Evolutionary conservation across 805 yeast species (phyloP), one percentile per base, ranked within the genome.

Genomic region (Sporopachydermia lactativora): DNA sequence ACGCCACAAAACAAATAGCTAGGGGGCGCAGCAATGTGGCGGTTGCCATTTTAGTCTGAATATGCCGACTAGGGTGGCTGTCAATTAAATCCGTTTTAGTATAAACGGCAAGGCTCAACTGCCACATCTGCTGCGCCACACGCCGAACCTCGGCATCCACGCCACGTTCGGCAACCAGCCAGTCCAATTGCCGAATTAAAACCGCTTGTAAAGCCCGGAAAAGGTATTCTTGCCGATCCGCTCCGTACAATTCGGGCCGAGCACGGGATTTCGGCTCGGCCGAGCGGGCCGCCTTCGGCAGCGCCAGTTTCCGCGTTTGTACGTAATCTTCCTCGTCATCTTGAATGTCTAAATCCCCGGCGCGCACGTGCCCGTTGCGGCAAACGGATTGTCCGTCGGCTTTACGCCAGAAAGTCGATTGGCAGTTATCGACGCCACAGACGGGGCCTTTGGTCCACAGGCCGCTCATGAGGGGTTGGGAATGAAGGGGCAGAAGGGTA

Each of bases 341-440:
- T 46, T 81, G 82, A 46, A 75, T 66, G 54, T 84, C 94, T 18
- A 81, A 53, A 46, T 77, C 81, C 28, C 88, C 86, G 47, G 78
- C 89, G 58, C 74, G 72, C 15, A 88, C 86, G 59, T 89, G 98
- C 3, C 97, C 97, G 52, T 72, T 80, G 51, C 82, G 89, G 55
- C 98, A 89, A 6, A 88, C 78, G 42, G 77, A 70, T 39, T 73
- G 73, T 17, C 98, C 98, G 51, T 81, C 84, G 3, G 75, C 61
- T 19, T 73, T 58, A 39, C 79, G 68, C 74, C 84, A 89, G 39
- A 78, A 68, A 34, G 75, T 62, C 1, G 96, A 81, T 3, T 81
- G 74, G 59, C 98, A 89, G 62, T 89, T 89, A 47, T 81, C 88
- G 2, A 77, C 76, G 1, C 96, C 96, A 67, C 98, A 89, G 3